Conservation (phyloP, 225 moss, liverwort and hornwort genomes). For the Antitrichia curtipendula region DNA sequence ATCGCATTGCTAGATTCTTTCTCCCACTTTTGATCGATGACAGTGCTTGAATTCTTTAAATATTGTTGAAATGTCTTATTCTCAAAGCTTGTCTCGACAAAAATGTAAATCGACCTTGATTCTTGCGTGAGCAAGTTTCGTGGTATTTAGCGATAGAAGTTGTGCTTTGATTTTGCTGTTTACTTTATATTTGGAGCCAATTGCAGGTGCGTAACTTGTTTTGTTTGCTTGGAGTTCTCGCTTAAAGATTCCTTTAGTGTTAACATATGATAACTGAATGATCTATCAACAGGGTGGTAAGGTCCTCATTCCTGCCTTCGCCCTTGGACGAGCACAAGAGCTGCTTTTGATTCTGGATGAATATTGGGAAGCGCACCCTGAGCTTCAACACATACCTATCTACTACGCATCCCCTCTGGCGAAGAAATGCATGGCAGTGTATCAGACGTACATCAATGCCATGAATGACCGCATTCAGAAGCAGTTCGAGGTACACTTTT, state of each 20-base stretch:
- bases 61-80: background rate
- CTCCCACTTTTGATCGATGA: too few relatives aligned
- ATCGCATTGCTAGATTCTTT: background rate
- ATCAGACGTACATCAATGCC: slow-evolving; percentile 94
- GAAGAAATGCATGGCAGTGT: slow-evolving; percentile 93
- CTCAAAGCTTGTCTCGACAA: background rate
- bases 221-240: background rate
- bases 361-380: slow-evolving; percentile 95
- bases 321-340: slow-evolving; percentile 91
- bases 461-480: slow-evolving; percentile 93
- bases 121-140: background rate
- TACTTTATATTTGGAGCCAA: background rate
- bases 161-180: background rate
- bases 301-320: slow-evolving; percentile 90
- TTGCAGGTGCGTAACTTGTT: background rate
- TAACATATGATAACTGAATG: background rate
- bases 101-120: background rate
- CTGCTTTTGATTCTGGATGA: slow-evolving; percentile 87
- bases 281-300: slow-evolving; percentile 52
- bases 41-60: too few relatives aligned
- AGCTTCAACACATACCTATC: slow-evolving; percentile 84
- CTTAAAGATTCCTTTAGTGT: background rate
- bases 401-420: slow-evolving; percentile 94
- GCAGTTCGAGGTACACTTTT: slow-evolving; percentile 57
- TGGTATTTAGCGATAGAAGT: background rate